A percentile compares a stretch with the other conserved stretches of the same genome.
Conservation (phyloP, 257 asterid species). For the Cordia subcordata region DNA sequence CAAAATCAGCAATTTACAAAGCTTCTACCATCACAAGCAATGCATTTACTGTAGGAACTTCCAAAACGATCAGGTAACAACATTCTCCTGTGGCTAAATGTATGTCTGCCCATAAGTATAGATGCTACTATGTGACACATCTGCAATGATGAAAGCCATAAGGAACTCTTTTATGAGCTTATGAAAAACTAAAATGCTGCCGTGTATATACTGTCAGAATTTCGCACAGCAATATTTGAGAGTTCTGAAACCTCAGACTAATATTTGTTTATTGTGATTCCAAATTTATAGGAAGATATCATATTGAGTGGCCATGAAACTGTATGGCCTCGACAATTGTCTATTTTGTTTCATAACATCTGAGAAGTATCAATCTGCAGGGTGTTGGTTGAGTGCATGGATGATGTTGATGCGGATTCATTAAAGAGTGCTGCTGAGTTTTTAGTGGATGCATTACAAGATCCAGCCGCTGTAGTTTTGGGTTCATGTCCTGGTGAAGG, state of each 20-base stretch:
- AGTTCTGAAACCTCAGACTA: too few species aligned
- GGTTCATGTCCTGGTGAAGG: slow-evolving; percentile 85
- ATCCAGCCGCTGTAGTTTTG: slow-evolving; percentile 83
- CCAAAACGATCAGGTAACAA: slow-evolving; percentile 48
- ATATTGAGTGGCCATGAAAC: background rate
- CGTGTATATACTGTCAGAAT: too few species aligned
- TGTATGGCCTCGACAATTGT: background rate
- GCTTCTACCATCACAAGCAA: slow-evolving; percentile 57
- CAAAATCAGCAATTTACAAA: slow-evolving; percentile 77
- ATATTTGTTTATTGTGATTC: too few species aligned
- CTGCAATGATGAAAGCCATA: too few species aligned
- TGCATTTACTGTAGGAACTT: slow-evolving; percentile 51
- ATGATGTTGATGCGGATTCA: slow-evolving; percentile 72
- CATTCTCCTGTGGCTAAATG: background rate
- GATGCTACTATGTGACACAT: background rate
- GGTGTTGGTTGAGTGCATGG: slow-evolving; percentile 84
- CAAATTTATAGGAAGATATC: too few species aligned
- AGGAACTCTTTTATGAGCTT: too few species aligned
- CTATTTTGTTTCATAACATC: background rate
- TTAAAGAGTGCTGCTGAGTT: slow-evolving; percentile 80
- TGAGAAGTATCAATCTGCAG: slow-evolving; percentile 20
- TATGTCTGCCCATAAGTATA: background rate
- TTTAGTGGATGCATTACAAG: slow-evolving; percentile 48
- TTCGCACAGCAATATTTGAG: too few species aligned
- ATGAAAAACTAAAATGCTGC: too few species aligned